Conservation (phyloP, 176 grass and related monocot genomes). For the Avena atlantica region DNA sequence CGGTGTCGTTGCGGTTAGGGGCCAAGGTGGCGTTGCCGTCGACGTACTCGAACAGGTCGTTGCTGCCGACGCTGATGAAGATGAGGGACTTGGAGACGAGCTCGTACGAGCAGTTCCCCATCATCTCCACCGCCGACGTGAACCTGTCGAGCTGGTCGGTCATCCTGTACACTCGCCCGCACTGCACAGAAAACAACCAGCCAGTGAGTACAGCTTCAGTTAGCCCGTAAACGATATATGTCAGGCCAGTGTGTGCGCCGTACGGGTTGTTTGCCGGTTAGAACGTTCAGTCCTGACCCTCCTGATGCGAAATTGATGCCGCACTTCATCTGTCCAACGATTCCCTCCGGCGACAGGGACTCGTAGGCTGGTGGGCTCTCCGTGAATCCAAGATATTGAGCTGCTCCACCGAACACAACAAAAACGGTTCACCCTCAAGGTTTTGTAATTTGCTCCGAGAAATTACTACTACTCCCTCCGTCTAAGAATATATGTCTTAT, state of each 20-base stretch:
- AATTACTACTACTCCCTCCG: no score
- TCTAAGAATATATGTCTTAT: no score
- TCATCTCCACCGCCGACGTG: conserved; percentile 10
- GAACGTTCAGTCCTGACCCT: conserved; percentile 64
- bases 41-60: conserved; percentile 59
- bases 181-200: background rate
- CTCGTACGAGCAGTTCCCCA: conserved; percentile 10
- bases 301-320: conserved; percentile 91
- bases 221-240: background rate
- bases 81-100: conserved; percentile 56
- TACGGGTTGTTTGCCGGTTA: conserved; percentile 37
- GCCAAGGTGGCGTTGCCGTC: background rate
- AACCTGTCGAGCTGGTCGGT: conserved; percentile 51
- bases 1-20: conserved; percentile 15
- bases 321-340: conserved; percentile 44
- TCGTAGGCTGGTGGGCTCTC: conserved; percentile 75
- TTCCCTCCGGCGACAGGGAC: conserved; percentile 44
- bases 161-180: background rate
- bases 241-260: background rate
- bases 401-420: conserved; percentile 17
- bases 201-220: no score
- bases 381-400: conserved; percentile 60
- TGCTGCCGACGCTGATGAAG: conserved; percentile 67
- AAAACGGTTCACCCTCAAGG: background rate
- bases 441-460: background rate